Evolutionary conservation across 75 land plant genomes (phyloP), one percentile per base, ranked within the genome.

Genomic region (Larix kaempferi): DNA sequence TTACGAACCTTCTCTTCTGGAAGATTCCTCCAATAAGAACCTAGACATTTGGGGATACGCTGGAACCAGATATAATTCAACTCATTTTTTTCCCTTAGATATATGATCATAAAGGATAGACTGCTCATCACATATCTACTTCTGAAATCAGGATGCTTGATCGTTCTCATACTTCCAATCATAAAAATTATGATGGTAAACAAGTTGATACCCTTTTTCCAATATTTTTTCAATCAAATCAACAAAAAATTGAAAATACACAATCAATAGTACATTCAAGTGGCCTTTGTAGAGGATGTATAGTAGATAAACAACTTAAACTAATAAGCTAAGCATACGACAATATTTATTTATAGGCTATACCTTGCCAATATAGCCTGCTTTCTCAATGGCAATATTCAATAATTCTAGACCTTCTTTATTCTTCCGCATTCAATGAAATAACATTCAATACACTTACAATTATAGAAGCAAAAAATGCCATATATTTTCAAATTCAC

Each of bases 1-100:
- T 21, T 8, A 19, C 62, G 3, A 82, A 92, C 99, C 93, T 96
- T 96, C 71, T 94, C 93, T 65, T 92, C 99, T 22, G 99, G 99
- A 69, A 96, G 94, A 64, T 91, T 92, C 73, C 79, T 94, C 99
- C 99, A 96, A 79, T 96, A 97, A 81, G 99, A 91, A 82, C 99
- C 99, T 56, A 97, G 95, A 12, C 87, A 87, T 71, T 90, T 94
- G 35, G 99, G 99, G 57, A 96, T 94, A 23, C 84, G 83, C 65
- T 96, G 91, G 78, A 97, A 96, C 37, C 99, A 82, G 49, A 92
- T 92, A 35, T 82, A 84, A 78, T 96, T 96, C 26, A 96, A 85
- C 79, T 96, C 99, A 78, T 96, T 96, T 97, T 94, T 96, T 78
- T 96, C 99, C 99, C 74, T 96, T 96, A 22, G 96, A 83, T 73